Evolutionary conservation across 352 stramenopile genomes (phyloP).

Genomic region (Phytophthora hybrid): DNA sequence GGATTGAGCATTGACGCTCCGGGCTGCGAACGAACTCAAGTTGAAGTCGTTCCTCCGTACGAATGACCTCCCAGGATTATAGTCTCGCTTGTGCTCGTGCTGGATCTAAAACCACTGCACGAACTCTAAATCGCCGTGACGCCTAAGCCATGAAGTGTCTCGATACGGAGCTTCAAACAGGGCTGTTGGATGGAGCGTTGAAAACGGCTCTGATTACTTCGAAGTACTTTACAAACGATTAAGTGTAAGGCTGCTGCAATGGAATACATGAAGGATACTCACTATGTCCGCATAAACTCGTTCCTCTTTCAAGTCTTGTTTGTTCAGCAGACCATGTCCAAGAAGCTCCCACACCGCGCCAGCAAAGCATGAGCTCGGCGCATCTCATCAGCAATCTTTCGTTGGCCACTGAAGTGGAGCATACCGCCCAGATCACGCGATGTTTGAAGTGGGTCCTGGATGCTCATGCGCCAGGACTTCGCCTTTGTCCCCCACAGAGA

Average conservation of each 20-base stretch:
- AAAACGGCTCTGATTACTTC: background rate
- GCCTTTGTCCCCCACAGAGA: slow-evolving; percentile 48
- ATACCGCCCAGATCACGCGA: slow-evolving; percentile 76
- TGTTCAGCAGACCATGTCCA: slow-evolving; percentile 32
- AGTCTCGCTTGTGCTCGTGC: background rate
- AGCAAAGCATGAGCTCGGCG: slow-evolving; percentile 57
- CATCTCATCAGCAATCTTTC: slow-evolving; percentile 63
- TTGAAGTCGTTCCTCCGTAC: background rate
- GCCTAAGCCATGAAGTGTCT: background rate
- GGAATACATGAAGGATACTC: too few relatives aligned
- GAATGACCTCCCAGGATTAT: background rate
- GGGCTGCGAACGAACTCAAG: background rate
- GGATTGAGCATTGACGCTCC: background rate
- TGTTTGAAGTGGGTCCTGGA: slow-evolving; percentile 80
- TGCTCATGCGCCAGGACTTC: slow-evolving; percentile 82
- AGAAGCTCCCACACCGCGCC: slow-evolving; percentile 49
- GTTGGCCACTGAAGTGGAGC: slow-evolving; percentile 61
- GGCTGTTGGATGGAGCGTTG: too few relatives aligned
- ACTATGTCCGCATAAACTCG: background rate
- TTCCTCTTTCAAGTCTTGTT: background rate
- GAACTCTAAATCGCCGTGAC: too few relatives aligned
- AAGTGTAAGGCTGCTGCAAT: background rate
- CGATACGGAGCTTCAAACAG: too few relatives aligned
- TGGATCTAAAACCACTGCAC: too few relatives aligned
- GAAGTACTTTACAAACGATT: too few relatives aligned